phyloP scores from a whole-genome alignment of 352 stramenopile genomes.

The Pythium oligandrum region DNA sequence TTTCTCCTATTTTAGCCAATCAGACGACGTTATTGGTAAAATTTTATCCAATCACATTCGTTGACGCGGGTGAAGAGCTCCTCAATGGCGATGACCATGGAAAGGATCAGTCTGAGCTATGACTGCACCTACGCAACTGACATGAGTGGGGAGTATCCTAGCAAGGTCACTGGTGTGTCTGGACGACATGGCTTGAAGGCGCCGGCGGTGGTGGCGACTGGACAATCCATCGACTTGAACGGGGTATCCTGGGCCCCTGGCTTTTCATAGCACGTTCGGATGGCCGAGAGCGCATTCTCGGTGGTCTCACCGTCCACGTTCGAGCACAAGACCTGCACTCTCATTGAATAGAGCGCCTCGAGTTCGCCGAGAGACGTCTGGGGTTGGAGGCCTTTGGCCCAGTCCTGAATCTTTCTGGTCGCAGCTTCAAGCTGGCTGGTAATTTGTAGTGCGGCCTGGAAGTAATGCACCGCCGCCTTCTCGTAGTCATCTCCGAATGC shows the following conservation, averaged over 20 bases:
- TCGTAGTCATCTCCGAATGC: constrained; percentile 2
- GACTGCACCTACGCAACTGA: not conserved
- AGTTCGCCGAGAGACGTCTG: constrained; percentile 9
- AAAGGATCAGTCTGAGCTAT: too few relatives aligned
- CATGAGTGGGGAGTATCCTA: constrained; percentile 2
- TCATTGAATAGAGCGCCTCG: constrained; percentile 19
- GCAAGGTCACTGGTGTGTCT: constrained; percentile 1
- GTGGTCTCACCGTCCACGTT: constrained; percentile 9
- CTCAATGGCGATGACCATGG: too few relatives aligned
- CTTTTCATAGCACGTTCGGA: constrained; percentile 30
- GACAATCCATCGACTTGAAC: constrained; percentile 17
- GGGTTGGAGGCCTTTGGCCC: constrained; percentile 10
- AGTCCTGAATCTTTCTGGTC: constrained; percentile 20
- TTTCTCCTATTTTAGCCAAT: too few relatives aligned
- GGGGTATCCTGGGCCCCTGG: constrained; percentile 5
- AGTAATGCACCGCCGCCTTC: constrained; percentile 1
- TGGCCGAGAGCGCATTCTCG: constrained; percentile 21
- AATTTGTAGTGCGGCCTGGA: constrained; percentile 1
- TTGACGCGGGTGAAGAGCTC: too few relatives aligned
- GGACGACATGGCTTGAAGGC: not conserved
- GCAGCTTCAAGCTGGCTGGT: constrained; percentile 5
- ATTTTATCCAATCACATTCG: too few relatives aligned
- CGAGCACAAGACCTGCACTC: constrained; percentile 25
- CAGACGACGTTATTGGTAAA: too few relatives aligned
- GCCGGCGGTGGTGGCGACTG: constrained; percentile 2